phyloP scores from a whole-genome alignment of 2,329 filamentous ascomycete species.

The Nemania sp. region DNA sequence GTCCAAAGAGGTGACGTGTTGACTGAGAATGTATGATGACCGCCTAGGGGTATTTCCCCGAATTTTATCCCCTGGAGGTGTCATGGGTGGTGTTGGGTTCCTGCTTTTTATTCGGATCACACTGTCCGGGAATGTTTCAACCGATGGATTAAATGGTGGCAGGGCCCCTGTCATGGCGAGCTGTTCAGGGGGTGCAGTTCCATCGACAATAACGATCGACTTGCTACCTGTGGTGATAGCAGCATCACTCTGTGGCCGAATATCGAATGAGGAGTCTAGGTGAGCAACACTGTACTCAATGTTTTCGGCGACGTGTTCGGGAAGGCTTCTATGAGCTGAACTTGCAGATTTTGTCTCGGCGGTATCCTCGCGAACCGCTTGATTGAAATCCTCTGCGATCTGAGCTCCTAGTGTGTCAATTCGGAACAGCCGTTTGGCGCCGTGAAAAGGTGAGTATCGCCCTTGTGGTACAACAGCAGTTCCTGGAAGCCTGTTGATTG shows the following conservation, averaged over 20 bases:
- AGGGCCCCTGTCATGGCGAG: slow-evolving; percentile 57
- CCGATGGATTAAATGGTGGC: slow-evolving; percentile 49
- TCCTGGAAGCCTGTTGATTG: slow-evolving; percentile 62
- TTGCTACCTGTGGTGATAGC: slow-evolving; percentile 80
- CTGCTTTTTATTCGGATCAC: slow-evolving; percentile 52
- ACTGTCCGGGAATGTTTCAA: slow-evolving; percentile 58
- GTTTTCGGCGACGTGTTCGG: slow-evolving; percentile 41
- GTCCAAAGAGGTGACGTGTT: slow-evolving; percentile 46
- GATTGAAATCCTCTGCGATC: slow-evolving; percentile 78
- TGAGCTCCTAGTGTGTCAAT: slow-evolving; percentile 84
- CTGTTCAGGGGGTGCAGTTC: slow-evolving; percentile 58
- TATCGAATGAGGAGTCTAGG: slow-evolving; percentile 49
- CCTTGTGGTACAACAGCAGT: slow-evolving; percentile 64
- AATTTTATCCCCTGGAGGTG: slow-evolving; percentile 54
- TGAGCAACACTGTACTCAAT: slow-evolving; percentile 51
- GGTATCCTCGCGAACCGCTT: slow-evolving; percentile 70
- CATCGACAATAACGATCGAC: slow-evolving; percentile 86
- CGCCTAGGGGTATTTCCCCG: slow-evolving; percentile 52
- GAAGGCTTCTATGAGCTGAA: slow-evolving; percentile 33
- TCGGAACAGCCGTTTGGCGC: slow-evolving; percentile 60
- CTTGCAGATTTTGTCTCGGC: slow-evolving; percentile 43
- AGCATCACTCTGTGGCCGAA: slow-evolving; percentile 54
- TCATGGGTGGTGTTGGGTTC: slow-evolving; percentile 65
- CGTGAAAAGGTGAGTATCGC: slow-evolving; percentile 47
- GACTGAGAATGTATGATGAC: slow-evolving; percentile 60